A percentile compares a stretch with the other conserved stretches of the same genome.
These are phyloP conservation scores for Lasiodiplodia gonubiensis DNA, from an alignment of 2,329 filamentous ascomycete species.

Conservation along the genomic window DNA sequence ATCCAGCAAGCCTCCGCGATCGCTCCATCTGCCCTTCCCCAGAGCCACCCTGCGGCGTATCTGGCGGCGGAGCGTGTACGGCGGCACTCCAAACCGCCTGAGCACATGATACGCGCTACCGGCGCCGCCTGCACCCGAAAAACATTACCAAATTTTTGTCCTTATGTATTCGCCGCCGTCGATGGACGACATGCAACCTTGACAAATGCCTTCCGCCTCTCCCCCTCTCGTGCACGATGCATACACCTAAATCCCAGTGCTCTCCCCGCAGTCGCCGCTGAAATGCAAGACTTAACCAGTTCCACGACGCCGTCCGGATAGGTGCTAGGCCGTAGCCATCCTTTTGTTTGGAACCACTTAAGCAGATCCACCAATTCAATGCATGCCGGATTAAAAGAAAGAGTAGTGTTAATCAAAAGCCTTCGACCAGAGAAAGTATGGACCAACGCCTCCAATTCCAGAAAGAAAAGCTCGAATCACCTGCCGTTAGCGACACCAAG, in stretches of 20 bases:
- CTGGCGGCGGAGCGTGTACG: conserved; percentile 24
- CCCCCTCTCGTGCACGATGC: background rate
- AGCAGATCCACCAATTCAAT: conserved; percentile 10
- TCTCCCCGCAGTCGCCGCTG: conserved; percentile 20
- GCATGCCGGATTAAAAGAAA: conserved; percentile 18
- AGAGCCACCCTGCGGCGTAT: conserved; percentile 7
- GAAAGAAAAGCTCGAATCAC: conserved; percentile 9
- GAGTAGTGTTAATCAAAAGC: background rate
- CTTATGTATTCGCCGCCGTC: conserved; percentile 14
- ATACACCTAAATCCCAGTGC: background rate
- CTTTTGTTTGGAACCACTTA: conserved; percentile 10
- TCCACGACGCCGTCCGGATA: conserved; percentile 19
- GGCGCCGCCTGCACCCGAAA: conserved; percentile 9
- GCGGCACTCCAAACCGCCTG: background rate
- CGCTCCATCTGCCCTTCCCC: background rate
- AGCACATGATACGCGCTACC: conserved; percentile 15
- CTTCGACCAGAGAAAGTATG: background rate
- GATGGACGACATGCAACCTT: background rate
- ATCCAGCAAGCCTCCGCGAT: conserved; percentile 25
- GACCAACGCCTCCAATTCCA: background rate
- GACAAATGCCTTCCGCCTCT: conserved; percentile 18
- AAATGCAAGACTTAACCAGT: conserved; percentile 15
- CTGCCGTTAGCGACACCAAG: conserved; percentile 22
- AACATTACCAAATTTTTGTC: conserved; percentile 27
- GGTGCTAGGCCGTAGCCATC: conserved; percentile 15